Evolutionary conservation across 495 filamentous ascomycete genomes (phyloP).

Genomic region (Tuber indicum): DNA sequence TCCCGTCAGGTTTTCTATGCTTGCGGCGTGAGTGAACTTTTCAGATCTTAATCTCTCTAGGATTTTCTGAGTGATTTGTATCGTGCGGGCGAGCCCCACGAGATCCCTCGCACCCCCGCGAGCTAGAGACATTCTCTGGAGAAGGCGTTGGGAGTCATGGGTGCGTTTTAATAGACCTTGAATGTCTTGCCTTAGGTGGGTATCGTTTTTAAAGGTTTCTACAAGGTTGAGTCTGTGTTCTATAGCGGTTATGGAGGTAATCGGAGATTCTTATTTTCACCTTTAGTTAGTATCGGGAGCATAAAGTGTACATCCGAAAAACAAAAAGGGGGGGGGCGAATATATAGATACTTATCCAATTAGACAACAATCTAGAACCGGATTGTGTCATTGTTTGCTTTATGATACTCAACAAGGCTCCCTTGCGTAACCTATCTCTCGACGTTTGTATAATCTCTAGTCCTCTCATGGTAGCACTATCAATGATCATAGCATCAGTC

Average conservation of each 20-base stretch:
- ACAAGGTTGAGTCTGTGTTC: conserved; percentile 78
- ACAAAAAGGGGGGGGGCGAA: background rate
- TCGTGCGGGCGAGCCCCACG: conserved; percentile 70
- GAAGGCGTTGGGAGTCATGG: conserved; percentile 78
- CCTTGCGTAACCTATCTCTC: conserved; percentile 63
- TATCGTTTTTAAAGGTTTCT: conserved; percentile 58
- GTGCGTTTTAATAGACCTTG: conserved; percentile 62
- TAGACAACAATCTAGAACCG: conserved; percentile 71
- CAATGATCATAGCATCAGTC: conserved; percentile 77
- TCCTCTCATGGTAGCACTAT: conserved; percentile 80
- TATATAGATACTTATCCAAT: conserved; percentile 63
- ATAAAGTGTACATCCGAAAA: background rate
- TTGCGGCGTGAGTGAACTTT: conserved; percentile 8
- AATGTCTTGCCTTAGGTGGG: conserved; percentile 60
- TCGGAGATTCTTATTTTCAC: conserved; percentile 57
- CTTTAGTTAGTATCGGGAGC: conserved; percentile 15
- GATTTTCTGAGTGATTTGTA: conserved; percentile 69
- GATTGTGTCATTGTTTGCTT: conserved; percentile 83
- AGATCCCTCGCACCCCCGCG: conserved; percentile 93
- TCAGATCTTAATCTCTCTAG: conserved; percentile 38
- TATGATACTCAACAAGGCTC: conserved; percentile 83
- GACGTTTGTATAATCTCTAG: conserved; percentile 83
- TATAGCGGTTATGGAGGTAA: conserved; percentile 73
- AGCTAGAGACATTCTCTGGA: conserved; percentile 88
- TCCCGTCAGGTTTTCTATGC: conserved; percentile 11